phyloP scores from a whole-genome alignment of 2,329 filamentous ascomycete genomes.

The Dissoconium aciculare region DNA sequence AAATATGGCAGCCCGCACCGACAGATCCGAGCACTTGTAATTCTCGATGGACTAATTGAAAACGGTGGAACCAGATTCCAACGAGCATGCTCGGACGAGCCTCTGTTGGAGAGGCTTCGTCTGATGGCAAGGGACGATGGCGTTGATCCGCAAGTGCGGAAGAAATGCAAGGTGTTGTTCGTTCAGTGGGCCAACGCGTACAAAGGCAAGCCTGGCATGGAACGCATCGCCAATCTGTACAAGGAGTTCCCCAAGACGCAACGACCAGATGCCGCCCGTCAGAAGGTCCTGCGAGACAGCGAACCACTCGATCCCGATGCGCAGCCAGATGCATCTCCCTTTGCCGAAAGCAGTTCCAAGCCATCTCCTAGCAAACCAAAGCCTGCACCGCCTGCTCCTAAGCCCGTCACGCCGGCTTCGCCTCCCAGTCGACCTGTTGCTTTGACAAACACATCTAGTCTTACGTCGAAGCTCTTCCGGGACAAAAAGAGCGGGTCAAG shows the following conservation, averaged over 20 bases:
- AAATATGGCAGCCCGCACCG: constrained; percentile 95
- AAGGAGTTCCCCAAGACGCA: constrained; percentile 52
- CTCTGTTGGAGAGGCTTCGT: constrained; percentile 76
- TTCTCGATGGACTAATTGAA: constrained; percentile 85
- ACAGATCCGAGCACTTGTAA: constrained; percentile 72
- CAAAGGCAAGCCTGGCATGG: constrained; percentile 64
- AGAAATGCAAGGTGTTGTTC: constrained; percentile 79
- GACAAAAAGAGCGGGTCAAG: constrained; percentile 34
- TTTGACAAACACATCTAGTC: constrained; percentile 18
- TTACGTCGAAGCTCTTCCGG: constrained; percentile 20
- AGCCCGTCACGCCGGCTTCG: constrained; percentile 3
- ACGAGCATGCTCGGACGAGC: constrained; percentile 75
- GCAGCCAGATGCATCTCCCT: constrained; percentile 15
- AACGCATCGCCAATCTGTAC: constrained; percentile 66
- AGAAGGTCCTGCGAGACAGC: constrained; percentile 70
- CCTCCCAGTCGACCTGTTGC: constrained; percentile 18
- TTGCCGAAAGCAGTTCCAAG: constrained; percentile 11
- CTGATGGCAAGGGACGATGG: constrained; percentile 74
- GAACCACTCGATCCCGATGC: constrained; percentile 49
- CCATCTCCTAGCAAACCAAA: constrained; percentile 4
- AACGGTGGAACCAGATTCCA: constrained; percentile 85
- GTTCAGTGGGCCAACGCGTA: constrained; percentile 74
- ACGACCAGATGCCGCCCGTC: constrained; percentile 52
- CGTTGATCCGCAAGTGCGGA: constrained; percentile 70
- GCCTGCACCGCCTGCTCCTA: constrained; percentile 8